Evolutionary conservation across 108 stramenopile genomes (phyloP).

Genomic region (Cyclotella baltica): DNA sequence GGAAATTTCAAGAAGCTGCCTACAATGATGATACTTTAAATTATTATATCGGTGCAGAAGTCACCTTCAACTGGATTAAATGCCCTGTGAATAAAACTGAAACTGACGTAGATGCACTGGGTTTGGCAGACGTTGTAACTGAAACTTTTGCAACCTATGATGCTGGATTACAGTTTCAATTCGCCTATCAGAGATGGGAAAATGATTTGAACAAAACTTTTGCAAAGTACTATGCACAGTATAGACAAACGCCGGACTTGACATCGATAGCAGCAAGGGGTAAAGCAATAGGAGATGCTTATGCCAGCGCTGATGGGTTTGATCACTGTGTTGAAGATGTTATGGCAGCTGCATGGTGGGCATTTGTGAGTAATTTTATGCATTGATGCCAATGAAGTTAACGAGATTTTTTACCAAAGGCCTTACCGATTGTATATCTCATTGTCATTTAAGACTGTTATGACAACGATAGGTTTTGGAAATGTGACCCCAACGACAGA

Average conservation of each 20-base stretch:
- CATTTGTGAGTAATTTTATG: background rate
- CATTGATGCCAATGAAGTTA: background rate
- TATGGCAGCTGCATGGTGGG: constrained; percentile 30
- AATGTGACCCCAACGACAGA: constrained; percentile 57
- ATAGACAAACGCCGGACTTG: background rate
- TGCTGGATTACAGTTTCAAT: background rate
- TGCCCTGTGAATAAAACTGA: constrained; percentile 21
- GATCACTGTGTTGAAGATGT: background rate
- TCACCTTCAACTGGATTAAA: constrained; percentile 61
- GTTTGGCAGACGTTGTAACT: background rate
- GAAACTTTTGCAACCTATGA: background rate
- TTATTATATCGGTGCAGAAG: background rate
- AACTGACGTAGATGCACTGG: background rate
- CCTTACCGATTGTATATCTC: constrained; percentile 55
- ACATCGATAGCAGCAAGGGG: constrained; percentile 2
- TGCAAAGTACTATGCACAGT: constrained; percentile 4
- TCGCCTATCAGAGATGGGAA: background rate
- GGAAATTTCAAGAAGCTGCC: background rate
- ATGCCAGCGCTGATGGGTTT: constrained; percentile 18
- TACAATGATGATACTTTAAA: background rate
- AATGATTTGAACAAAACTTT: background rate
- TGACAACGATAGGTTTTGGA: constrained; percentile 78
- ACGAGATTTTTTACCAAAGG: background rate
- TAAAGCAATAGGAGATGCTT: background rate
- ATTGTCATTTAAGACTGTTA: constrained; percentile 32